Base-by-base conservation (phyloP, 2,329 filamentous ascomycete genomes). In the Grosmannia huntii region DNA sequence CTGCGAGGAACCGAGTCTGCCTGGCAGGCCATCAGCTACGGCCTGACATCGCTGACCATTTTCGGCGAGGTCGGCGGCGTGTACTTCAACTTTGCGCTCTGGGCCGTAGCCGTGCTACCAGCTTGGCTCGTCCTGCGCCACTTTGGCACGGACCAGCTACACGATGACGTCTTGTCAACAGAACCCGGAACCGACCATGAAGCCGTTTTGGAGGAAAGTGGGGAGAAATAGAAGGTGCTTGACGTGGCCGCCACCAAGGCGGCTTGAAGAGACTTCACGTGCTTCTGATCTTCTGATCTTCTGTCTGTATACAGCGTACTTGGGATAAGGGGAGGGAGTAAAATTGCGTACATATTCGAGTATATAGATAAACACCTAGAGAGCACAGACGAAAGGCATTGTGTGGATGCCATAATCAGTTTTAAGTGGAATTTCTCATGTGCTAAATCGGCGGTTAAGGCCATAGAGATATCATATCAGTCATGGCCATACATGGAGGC, bases 11-110 rank as follows among this genome's bases (percentile, higher is more conserved):
- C 83, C 0, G 86, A 90, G 69, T 87, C 84, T 1, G 86, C 84
- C 0, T 85, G 83, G 72, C 86, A 90, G 66, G 86, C 85, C 7
- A 70, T 90, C 19, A 86, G 83, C 64, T 90, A 89, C 60, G 86
- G 86, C 0, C 68, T 89, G 0, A 80, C 78, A 10, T 84, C 82
- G 3, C 63, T 88, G 11, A 70, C 73, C 0, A 67, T 87, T 6
- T 84, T 89, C 67, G 84, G 79, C 1, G 72, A 83, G 55, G 76
- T 87, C 3, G 86, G 85, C 3, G 82, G 76, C 19, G 76, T 87
- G 0, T 89, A 89, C 65, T 72, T 88, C 64, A 89, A 89, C 65
- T 87, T 89, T 66, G 79, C 72, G 0, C 72, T 89, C 0, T 89
- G 85, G 84, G 85, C 73, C 0, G 62, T 86, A 0, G 76, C 85